These are phyloP conservation scores for Rutstroemia sp. DNA, from an alignment of 2,329 filamentous ascomycete species.

Conservation along the genomic window DNA sequence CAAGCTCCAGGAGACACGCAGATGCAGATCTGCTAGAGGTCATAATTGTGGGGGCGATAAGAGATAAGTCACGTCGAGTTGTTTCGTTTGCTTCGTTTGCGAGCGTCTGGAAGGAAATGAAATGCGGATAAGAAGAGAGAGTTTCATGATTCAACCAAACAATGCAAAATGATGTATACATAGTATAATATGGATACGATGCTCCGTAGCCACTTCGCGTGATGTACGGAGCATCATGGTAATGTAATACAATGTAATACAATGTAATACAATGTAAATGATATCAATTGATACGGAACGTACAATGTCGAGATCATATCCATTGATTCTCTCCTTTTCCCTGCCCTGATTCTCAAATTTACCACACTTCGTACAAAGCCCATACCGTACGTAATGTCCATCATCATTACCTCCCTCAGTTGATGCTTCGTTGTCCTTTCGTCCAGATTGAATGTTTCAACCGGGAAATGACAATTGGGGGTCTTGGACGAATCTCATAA, in stretches of 20 bases:
- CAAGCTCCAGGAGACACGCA: not conserved
- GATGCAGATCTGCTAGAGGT: not conserved
- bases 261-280: no score
- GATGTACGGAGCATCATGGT: not conserved
- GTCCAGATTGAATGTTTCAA: constrained; percentile 6
- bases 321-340: not conserved
- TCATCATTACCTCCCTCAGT: not conserved
- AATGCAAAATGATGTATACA: no score
- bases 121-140: no score
- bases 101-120: no score
- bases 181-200: no score
- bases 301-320: not conserved
- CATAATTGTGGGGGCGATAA: not conserved
- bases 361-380: no score
- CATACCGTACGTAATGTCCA: not conserved
- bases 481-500: not conserved
- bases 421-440: not conserved
- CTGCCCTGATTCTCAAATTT: not conserved
- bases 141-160: no score
- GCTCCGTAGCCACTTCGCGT: no score
- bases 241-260: no score
- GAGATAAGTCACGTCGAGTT: not conserved
- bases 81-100: not conserved
- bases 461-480: not conserved
- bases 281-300: not conserved